phyloP scores from a whole-genome alignment of 768 basidiomycete genomes.

The Auriscalpium microsporum region DNA sequence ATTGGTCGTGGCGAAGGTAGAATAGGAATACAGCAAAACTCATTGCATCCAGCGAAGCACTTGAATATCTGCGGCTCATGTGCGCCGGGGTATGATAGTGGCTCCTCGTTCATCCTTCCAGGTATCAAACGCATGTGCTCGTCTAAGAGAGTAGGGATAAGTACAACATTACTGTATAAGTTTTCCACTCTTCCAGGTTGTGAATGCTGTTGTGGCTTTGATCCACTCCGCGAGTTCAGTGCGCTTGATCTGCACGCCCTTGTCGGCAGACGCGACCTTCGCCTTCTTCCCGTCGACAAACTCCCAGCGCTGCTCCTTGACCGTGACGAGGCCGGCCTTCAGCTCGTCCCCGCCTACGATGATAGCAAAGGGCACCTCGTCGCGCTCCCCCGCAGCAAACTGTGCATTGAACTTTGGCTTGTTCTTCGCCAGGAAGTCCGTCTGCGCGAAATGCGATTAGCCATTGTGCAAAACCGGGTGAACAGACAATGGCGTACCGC shows the following conservation, averaged over 20 bases:
- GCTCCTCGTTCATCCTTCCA: too few species aligned
- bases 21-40: too few species aligned
- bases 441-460: slow-evolving; percentile 33
- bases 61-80: too few species aligned
- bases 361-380: slow-evolving; percentile 88
- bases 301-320: slow-evolving; percentile 89
- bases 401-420: slow-evolving; percentile 86
- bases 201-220: slow-evolving; percentile 21
- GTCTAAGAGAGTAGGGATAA: neutral
- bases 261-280: slow-evolving; percentile 41
- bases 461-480: neutral
- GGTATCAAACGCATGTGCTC: too few species aligned
- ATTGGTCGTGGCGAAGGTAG: too few species aligned
- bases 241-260: slow-evolving; percentile 36
- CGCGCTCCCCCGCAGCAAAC: slow-evolving; percentile 84
- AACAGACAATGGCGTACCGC: slow-evolving; percentile 43
- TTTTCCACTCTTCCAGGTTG: slow-evolving; percentile 26
- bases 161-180: slow-evolving; percentile 15
- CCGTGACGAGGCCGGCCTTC: slow-evolving; percentile 72
- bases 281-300: slow-evolving; percentile 62
- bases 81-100: too few species aligned
- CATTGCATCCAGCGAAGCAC: too few species aligned
- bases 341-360: slow-evolving; percentile 87
- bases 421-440: slow-evolving; percentile 86
- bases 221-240: slow-evolving; percentile 27